Base-by-base conservation (phyloP, 2,329 filamentous ascomycete species). In the Fusarium gaditjirri region DNA sequence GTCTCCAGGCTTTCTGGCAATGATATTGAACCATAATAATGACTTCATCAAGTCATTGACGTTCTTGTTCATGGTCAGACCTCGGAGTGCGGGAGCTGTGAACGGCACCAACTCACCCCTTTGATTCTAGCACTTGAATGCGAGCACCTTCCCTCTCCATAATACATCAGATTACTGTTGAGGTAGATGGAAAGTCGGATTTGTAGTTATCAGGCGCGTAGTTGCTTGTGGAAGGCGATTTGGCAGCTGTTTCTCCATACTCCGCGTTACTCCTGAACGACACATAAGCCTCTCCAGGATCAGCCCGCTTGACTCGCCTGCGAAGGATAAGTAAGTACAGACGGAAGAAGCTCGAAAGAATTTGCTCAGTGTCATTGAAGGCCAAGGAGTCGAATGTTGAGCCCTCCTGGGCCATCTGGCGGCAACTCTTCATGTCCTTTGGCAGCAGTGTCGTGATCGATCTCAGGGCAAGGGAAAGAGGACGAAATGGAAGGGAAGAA, bases 11-110 rank as follows among this genome's bases (percentile, higher is more conserved):
- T n/a, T 39, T 53, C 1, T 12, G 21, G 5, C 1, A 27, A 6
- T 5, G n/a, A 9, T 6, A 1, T 5, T 1, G 17, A 49, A 8
- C 10, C 1, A 5, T n/a, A 13, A 11, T n/a, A 13, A 11, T 1
- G 10, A 17, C 13, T 14, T n/a, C 2, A 4, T 35, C 10, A 14
- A 17, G 39, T 35, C 10, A 17, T 25, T n/a, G 14, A 8, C 27
- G 33, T 35, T 23, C 13, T 17, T 17, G 13, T 38, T 38, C 6
- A 11, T 35, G 9, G n/a, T 17, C 21, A 35, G 23, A 11, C 19
- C 31, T 21, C 1, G 16, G 41, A 14, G 31, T 47, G 14, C 12
- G 19, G 23, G 31, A 47, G 31, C 14, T 47, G 10, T 29, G 27
- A 25, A 13, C 16, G n/a, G 23, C 23, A 21, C 41, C 14, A 35